Evolutionary conservation across 2,329 filamentous ascomycete species (phyloP), one percentile per base, ranked within the genome.

Genomic region (Penicillium glabrum): DNA sequence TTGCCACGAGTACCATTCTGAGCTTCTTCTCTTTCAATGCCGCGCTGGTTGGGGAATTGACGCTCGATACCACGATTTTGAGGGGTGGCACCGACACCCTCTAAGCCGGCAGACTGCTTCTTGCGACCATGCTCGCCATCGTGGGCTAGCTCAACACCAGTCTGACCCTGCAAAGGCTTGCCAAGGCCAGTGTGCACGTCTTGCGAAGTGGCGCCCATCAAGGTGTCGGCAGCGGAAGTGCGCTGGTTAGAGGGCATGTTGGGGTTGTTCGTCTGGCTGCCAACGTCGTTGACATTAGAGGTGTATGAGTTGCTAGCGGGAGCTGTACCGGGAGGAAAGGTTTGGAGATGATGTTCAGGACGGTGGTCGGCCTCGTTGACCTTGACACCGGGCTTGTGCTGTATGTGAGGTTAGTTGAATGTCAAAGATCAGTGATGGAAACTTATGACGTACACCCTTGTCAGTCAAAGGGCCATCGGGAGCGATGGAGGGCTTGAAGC

Each of bases 361-460:
- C 74, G 86, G 62, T 85, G 83, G 60, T 79, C 76, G 13, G 65
- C 61, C n/a, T 72, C 72, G 66, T 83, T 83, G 56, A 85, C 80
- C 59, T 84, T 80, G 63, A 81, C 77, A 51, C 88, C 88, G 3
- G 83, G 81, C 68, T 85, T 79, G 72, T 91, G 88, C 86, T 89
- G 63, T 7, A 48, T 26, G 23, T 33, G n/a, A 33, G 13, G 31
- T 33, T 33, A 33, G 31, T 5, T 33, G 31, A 33, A 2, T 16
- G 31, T 33, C 6, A 33, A 5, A 5, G 7, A 16, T 4, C 5
- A 33, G 5, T 33, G 5, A 14, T 7, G 5, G 5, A 3, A 33
- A 16, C 5, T 3, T 16, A n/a, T 27, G 9, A 9, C 24, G 73
- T 80, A 86, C 83, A 21, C 85, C 84, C 49, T 79, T 76, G 31